These are phyloP conservation scores for Chaetomium olivaceum DNA, from an alignment of 2,329 filamentous ascomycete species.

Conservation along the genomic window DNA sequence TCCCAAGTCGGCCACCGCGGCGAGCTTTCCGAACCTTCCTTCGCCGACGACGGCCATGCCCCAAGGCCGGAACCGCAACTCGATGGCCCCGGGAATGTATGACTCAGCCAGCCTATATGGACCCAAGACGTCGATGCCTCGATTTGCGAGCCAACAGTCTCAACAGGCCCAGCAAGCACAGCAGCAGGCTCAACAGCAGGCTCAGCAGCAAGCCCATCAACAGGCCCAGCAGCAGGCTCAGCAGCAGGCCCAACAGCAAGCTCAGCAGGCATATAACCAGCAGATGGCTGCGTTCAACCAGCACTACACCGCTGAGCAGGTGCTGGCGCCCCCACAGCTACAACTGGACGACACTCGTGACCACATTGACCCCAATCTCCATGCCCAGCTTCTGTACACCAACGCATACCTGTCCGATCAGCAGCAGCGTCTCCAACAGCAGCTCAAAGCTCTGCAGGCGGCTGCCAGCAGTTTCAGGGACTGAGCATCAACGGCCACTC, in stretches of 20 bases:
- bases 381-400: slow-evolving; percentile 85
- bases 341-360: slow-evolving; percentile 70
- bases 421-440: slow-evolving; percentile 92
- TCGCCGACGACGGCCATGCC: slow-evolving; percentile 46
- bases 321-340: slow-evolving; percentile 79
- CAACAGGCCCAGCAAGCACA: slow-evolving; percentile 35
- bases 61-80: slow-evolving; percentile 46
- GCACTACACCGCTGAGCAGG: slow-evolving; percentile 80
- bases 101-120: slow-evolving; percentile 48
- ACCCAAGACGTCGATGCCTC: slow-evolving; percentile 60
- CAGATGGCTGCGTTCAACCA: slow-evolving; percentile 36
- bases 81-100: slow-evolving; percentile 47
- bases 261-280: slow-evolving; percentile 34
- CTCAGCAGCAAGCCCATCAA: slow-evolving; percentile 36
- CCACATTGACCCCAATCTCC: slow-evolving; percentile 80
- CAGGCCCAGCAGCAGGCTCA: slow-evolving; percentile 34
- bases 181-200: slow-evolving; percentile 34
- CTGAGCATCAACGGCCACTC: slow-evolving; percentile 65
- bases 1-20: slow-evolving; percentile 77
- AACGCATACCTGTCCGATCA: slow-evolving; percentile 92
- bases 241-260: slow-evolving; percentile 35
- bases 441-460: slow-evolving; percentile 79
- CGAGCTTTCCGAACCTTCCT: slow-evolving; percentile 69
- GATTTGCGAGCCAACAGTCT: slow-evolving; percentile 41
- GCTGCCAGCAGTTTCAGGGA: slow-evolving; percentile 81